A percentile compares a stretch with the other conserved stretches of the same genome.
These are phyloP conservation scores for Podaxis sp. DNA, from an alignment of 768 basidiomycete genomes.

Conservation along the genomic window DNA sequence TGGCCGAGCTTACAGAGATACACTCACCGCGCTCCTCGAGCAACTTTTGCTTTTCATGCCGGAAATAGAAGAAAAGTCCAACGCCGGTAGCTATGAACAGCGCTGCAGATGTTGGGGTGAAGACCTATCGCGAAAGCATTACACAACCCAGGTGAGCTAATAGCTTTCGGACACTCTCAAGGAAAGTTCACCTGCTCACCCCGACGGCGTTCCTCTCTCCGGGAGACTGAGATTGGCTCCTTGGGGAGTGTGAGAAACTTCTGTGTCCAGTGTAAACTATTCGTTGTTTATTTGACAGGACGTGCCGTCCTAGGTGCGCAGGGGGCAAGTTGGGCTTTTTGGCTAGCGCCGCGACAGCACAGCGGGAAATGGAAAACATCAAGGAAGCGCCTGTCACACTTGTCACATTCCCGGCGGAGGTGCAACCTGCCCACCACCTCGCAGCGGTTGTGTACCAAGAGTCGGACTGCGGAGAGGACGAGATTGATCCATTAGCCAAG, in stretches of 20 bases:
- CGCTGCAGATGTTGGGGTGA: constrained; percentile 80
- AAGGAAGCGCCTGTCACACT: background rate
- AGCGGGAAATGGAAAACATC: background rate
- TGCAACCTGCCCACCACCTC: too few species aligned
- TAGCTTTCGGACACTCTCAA: background rate
- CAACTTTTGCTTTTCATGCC: constrained; percentile 76
- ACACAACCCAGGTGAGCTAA: background rate
- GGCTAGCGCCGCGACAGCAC: background rate
- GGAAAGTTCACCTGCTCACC: constrained; percentile 5
- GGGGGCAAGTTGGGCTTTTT: background rate
- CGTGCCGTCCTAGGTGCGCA: background rate
- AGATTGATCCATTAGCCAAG: too few species aligned
- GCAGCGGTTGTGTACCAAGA: too few species aligned
- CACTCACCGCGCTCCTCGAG: constrained; percentile 69
- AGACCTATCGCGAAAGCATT: constrained; percentile 53
- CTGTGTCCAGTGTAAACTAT: background rate
- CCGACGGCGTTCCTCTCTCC: constrained; percentile 7
- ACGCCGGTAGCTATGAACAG: constrained; percentile 81
- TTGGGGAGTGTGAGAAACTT: background rate
- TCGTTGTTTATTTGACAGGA: background rate
- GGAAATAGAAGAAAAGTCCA: constrained; percentile 86
- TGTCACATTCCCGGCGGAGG: background rate
- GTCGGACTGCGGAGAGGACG: too few species aligned
- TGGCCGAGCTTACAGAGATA: background rate
- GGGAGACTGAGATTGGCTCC: constrained; percentile 3